These are phyloP conservation scores for Prosopis cineraria DNA, from an alignment of 306 rosid genomes.

Conservation along the genomic window DNA sequence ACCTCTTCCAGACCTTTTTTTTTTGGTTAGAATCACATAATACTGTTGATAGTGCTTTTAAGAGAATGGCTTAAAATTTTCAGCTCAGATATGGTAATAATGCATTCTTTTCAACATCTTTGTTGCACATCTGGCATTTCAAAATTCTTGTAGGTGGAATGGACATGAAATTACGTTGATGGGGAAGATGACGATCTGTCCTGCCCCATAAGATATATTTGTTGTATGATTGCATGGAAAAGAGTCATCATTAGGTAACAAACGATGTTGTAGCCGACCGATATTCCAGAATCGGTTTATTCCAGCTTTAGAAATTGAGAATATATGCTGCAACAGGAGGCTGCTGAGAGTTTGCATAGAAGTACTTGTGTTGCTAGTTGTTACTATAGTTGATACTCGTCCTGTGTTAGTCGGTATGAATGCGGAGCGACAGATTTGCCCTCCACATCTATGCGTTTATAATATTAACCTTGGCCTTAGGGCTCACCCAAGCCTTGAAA, in stretches of 20 bases:
- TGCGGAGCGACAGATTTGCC: not conserved
- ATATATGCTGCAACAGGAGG: not conserved
- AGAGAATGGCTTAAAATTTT: constrained; percentile 22
- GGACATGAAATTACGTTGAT: constrained; percentile 7
- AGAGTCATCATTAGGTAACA: not conserved
- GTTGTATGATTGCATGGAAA: constrained; percentile 23
- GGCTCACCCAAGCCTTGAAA: not conserved
- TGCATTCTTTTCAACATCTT: not conserved
- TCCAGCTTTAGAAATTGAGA: not conserved
- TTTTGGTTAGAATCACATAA: constrained; percentile 26
- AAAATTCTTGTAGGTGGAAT: constrained; percentile 10
- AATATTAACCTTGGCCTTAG: not conserved
- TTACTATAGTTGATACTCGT: not conserved
- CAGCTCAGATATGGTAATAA: constrained; percentile 26
- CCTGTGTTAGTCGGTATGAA: not conserved
- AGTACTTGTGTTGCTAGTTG: not conserved
- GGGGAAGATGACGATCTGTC: constrained; percentile 3
- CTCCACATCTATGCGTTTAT: not conserved
- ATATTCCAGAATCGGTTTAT: not conserved
- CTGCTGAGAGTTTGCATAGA: not conserved
- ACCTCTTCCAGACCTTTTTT: constrained; percentile 26
- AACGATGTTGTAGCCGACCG: not conserved
- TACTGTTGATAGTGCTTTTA: constrained; percentile 25
- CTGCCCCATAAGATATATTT: constrained; percentile 25
- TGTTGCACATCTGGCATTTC: constrained; percentile 9